These are phyloP conservation scores for Boletus tomentosulus DNA, from an alignment of 768 basidiomycete species.

Conservation along the genomic window DNA sequence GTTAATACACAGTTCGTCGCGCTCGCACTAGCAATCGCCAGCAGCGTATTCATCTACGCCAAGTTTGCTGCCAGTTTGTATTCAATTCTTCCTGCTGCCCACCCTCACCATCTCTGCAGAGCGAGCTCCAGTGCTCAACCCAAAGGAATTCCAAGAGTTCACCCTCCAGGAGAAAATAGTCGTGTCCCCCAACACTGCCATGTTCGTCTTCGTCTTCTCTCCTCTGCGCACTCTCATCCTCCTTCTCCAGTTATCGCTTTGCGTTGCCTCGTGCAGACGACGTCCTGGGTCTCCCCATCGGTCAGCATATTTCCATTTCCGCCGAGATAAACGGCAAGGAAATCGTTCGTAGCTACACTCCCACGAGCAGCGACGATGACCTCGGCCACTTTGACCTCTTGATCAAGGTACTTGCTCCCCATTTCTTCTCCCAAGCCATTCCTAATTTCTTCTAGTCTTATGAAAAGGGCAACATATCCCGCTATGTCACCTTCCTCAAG, in stretches of 20 bases:
- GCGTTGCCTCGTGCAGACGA: conserved; percentile 69
- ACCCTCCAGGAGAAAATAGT: conserved; percentile 74
- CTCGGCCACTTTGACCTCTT: conserved; percentile 92
- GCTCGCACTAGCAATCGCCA: conserved; percentile 47
- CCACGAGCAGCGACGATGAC: conserved; percentile 91
- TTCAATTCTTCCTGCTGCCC: background rate
- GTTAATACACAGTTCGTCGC: conserved; percentile 43
- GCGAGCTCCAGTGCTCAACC: conserved; percentile 67
- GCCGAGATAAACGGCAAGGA: conserved; percentile 92
- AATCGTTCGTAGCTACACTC: conserved; percentile 90
- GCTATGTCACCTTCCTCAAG: conserved; percentile 74
- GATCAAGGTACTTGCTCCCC: conserved; percentile 67
- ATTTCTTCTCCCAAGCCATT: background rate
- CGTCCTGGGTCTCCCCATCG: conserved; percentile 89
- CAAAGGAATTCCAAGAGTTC: conserved; percentile 78
- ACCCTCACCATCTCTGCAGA: conserved; percentile 35
- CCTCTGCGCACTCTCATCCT: background rate
- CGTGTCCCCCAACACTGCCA: conserved; percentile 93
- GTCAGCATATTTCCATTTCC: conserved; percentile 91
- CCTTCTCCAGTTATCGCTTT: conserved; percentile 77
- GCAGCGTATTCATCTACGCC: conserved; percentile 48
- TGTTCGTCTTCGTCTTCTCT: conserved; percentile 47
- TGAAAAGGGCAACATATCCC: conserved; percentile 96
- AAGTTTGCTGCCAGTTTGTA: conserved; percentile 46
- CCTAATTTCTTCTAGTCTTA: conserved; percentile 58